These are phyloP conservation scores for Trichoderma sp. DNA, from an alignment of 2,329 filamentous ascomycete genomes.

Conservation along the genomic window DNA sequence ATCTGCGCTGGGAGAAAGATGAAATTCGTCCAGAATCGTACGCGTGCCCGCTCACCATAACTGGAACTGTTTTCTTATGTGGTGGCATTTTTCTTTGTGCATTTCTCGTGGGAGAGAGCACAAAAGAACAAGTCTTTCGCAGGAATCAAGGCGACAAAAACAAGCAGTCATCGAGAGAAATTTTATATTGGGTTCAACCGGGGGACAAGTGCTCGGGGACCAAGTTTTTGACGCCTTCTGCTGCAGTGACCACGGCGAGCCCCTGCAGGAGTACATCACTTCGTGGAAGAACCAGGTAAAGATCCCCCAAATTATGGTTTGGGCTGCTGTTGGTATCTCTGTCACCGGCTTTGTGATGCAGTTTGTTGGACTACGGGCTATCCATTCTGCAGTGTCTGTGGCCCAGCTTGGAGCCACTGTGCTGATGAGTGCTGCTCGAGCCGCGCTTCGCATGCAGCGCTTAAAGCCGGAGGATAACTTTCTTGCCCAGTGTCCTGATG, in stretches of 20 bases:
- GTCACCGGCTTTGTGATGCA: neutral
- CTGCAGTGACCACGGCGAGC: neutral
- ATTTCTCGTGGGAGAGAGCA: neutral
- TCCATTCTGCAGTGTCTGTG: neutral
- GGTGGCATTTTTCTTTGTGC: neutral
- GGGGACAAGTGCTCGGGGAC: neutral
- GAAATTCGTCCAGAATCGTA: neutral
- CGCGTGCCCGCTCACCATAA: neutral
- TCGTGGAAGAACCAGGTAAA: neutral
- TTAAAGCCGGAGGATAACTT: neutral
- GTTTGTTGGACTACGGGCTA: neutral
- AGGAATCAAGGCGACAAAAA: neutral
- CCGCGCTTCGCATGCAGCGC: neutral
- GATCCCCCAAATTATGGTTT: neutral
- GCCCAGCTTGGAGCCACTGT: neutral
- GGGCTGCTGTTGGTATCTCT: neutral
- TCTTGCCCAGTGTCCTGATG: neutral
- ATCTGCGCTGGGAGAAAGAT: neutral
- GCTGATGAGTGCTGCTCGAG: neutral
- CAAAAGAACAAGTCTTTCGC: neutral
- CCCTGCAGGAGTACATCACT: neutral
- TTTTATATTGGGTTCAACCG: neutral
- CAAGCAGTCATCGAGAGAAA: accelerated
- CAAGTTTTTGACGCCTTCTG: neutral
- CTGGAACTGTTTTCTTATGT: neutral